Base-by-base conservation (phyloP, 2,329 filamentous ascomycete species). In the Trichoderma sp. region DNA sequence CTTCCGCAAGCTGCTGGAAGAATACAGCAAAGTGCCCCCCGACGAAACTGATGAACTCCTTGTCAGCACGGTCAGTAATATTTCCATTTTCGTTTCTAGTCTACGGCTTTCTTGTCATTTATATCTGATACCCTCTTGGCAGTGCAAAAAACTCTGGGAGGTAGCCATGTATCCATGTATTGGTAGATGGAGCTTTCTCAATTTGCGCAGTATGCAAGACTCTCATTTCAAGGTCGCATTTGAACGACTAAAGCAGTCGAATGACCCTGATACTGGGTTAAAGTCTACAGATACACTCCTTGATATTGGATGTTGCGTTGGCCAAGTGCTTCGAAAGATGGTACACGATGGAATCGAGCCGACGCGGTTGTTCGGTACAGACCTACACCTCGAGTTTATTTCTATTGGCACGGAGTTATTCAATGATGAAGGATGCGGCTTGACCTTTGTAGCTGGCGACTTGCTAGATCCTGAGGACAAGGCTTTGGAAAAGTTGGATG, bases 171-270 rank as follows among this genome's bases (percentile, higher is more conserved):
- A 67, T 34, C 64, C 64, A 9, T 67, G 64, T 2, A 43, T 67
- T 12, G 64, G 64, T 17, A 50, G 64, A 39, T 67, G 64, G 64
- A 43, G 64, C 11, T 67, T 67, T 58, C 64, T 67, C 23, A 67
- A 67, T 17, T 34, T 67, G 23, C 50, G 32, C 12, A 58, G 23
- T 17, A 28, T 67, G 17, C 32, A 15, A n/a, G 50, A 43, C 11
- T 34, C 15, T 58, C 64, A 67, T 58, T 67, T 58, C 34, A 1
- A 20, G 23, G 23, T 53, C 7, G 64, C 32, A 58, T n/a, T 58
- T n/a, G 34, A 43, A 13, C 32, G 64, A 17, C 13, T 67, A 3
- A 67, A 28, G 17, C 13, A 30, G 3, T 1, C 50, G 6, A 20
- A 23, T 2, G 50, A 4, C 9, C 12, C 11, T 4, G 11, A 28